Conservation (phyloP, 768 basidiomycete genomes). For the Suillus tomentosus region DNA sequence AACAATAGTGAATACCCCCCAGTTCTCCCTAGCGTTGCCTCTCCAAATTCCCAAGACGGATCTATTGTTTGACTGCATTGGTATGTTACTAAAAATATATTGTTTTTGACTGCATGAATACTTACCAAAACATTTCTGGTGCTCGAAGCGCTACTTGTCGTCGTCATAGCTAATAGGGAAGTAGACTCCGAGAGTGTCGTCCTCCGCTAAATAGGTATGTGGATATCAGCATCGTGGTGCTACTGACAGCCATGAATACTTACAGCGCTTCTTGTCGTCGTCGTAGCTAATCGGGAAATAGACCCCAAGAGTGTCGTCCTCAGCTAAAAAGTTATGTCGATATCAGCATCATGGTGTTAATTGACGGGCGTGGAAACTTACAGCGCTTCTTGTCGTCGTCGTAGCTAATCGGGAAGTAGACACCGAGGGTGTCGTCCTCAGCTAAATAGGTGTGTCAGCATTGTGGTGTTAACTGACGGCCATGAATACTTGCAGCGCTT, state of each 20-base stretch:
- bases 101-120: too few relatives aligned
- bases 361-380: not conserved
- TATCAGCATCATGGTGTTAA: not conserved
- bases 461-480: not conserved
- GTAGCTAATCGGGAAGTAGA: not conserved
- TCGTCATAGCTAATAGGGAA: not conserved
- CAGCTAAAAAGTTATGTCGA: not conserved
- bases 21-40: not conserved
- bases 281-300: not conserved
- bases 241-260: not conserved
- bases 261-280: not conserved
- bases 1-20: not conserved
- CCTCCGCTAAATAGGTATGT: not conserved
- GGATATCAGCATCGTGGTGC: not conserved
- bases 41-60: not conserved
- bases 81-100: too few relatives aligned
- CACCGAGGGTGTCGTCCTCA: not conserved
- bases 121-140: too few relatives aligned
- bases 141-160: too few relatives aligned
- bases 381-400: not conserved
- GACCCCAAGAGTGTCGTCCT: not conserved
- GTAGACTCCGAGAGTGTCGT: not conserved
- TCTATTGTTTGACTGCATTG: not conserved
- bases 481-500: not conserved
- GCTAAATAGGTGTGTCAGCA: not conserved